phyloP scores from a whole-genome alignment of 73 alveolate genomes.

The Paramecium primaurelia region DNA sequence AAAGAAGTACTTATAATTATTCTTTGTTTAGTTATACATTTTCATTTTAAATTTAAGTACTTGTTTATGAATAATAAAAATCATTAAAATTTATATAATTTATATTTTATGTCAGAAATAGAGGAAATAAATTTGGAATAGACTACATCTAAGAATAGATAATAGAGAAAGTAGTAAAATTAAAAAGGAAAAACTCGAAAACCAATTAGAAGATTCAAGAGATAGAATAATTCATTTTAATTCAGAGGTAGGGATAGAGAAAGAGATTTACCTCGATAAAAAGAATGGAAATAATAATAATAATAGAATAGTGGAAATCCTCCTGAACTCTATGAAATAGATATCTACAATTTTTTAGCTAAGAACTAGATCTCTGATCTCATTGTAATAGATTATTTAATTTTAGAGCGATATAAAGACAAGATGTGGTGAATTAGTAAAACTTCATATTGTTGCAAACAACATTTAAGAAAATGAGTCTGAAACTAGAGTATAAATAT shows the following conservation, averaged over 20 bases:
- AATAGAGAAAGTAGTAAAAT: not conserved
- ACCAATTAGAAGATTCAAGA: not conserved
- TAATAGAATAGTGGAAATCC: not conserved
- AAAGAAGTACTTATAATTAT: too few species aligned
- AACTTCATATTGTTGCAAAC: not conserved
- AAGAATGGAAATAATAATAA: not conserved
- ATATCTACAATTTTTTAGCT: not conserved
- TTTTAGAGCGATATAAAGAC: not conserved
- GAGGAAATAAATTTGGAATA: not conserved
- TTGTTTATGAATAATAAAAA: not conserved
- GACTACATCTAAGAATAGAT: not conserved
- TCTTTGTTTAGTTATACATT: not conserved
- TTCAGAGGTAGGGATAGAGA: not conserved
- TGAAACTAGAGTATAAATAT: not conserved
- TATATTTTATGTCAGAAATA: not conserved
- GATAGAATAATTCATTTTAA: not conserved
- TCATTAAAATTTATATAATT: not conserved
- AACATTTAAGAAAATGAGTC: not conserved
- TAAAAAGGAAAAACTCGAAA: not conserved
- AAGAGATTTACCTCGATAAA: not conserved
- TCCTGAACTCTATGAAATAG: not conserved
- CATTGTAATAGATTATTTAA: not conserved
- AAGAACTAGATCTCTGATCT: slow-evolving; percentile 1
- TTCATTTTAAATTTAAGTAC: not conserved
- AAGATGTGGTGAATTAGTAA: not conserved